Percentiles rank a stretch among this genome's conserved stretches.
Evolutionary conservation across 108 stramenopile genomes (phyloP).

Genomic region (Seminavis robusta): DNA sequence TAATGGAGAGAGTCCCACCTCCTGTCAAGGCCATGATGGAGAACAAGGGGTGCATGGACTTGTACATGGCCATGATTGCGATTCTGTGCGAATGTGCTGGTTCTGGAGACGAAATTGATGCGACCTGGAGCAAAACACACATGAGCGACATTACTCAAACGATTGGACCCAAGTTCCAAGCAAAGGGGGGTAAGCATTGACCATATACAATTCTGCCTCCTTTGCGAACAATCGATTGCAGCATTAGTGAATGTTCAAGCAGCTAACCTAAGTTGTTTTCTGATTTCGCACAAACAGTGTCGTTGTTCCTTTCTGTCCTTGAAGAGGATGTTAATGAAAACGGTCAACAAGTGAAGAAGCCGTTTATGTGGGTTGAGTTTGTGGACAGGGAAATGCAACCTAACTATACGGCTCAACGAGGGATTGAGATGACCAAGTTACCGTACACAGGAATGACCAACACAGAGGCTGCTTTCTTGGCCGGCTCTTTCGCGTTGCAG

Average conservation of each 20-base stretch:
- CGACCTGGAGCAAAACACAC: slow-evolving; percentile 39
- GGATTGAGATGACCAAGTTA: too few species aligned
- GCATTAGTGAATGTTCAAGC: too few species aligned
- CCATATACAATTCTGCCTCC: slow-evolving; percentile 37
- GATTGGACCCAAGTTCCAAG: slow-evolving; percentile 30
- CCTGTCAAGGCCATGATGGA: slow-evolving; percentile 36
- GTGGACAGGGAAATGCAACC: slow-evolving; percentile 48
- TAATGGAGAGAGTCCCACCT: slow-evolving; percentile 38
- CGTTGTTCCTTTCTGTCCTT: too few species aligned
- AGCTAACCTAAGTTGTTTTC: too few species aligned
- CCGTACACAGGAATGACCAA: too few species aligned
- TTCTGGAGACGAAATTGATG: slow-evolving; percentile 13
- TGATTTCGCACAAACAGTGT: too few species aligned
- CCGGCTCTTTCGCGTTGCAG: too few species aligned
- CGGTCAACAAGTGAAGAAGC: too few species aligned
- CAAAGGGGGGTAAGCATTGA: slow-evolving; percentile 37
- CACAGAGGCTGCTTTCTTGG: too few species aligned
- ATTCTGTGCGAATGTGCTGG: slow-evolving; percentile 23
- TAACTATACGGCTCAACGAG: slow-evolving; percentile 41
- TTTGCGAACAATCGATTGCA: slow-evolving; percentile 46
- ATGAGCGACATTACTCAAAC: slow-evolving; percentile 26
- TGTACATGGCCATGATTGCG: slow-evolving; percentile 35
- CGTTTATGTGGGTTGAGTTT: slow-evolving; percentile 51
- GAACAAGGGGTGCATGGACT: slow-evolving; percentile 19
- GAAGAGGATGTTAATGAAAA: too few species aligned